Base-by-base conservation (phyloP, 371 early-diverging fungal species). In the Haplosporangium sp. region DNA sequence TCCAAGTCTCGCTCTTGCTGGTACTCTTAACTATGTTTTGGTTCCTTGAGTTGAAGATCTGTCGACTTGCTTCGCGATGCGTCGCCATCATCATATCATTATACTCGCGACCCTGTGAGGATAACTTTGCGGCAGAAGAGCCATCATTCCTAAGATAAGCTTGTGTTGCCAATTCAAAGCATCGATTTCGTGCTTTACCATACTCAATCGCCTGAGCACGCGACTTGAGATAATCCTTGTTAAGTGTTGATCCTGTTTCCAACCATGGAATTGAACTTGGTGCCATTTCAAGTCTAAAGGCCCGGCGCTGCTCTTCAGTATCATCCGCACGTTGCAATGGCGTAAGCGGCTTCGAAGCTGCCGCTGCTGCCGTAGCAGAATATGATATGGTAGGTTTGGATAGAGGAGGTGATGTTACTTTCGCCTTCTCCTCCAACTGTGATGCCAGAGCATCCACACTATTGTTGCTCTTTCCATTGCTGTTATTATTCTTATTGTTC, bases 21-120 rank as follows among this genome's bases (percentile, higher is more conserved):
- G 53, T 66, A 9, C 65, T 79, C 66, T 74, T 87, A 85, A 69
- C 83, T 74, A 70, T 69, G 9, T 34, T 59, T 60, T 85, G 82
- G 38, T 89, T 87, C 48, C 89, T 74, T 2, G 83, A 74, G 15
- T 87, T 84, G 73, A 88, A 88, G 10, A 91, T 91, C 59, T 86
- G 85, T 57, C 85, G 82, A 62, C 89, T 87, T 3, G 90, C 91
- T 61, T 87, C 87, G 3, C 82, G 79, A 67, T 91, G 90, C 63
- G 87, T 86, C 60, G 87, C 84, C 73, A 85, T 87, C 90, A 91
- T 91, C 61, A 85, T 48, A 19, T 84, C 82, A 56, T 91, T 90
- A 57, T 87, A 88, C 9, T 86, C 82, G 15, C 88, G 88, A 27
- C 88, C 91, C 72, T 90, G 86, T 55, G 85, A 71, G 0, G 90